These are phyloP conservation scores for Alnus rubra DNA, from an alignment of 306 rosid species.

Conservation along the genomic window DNA sequence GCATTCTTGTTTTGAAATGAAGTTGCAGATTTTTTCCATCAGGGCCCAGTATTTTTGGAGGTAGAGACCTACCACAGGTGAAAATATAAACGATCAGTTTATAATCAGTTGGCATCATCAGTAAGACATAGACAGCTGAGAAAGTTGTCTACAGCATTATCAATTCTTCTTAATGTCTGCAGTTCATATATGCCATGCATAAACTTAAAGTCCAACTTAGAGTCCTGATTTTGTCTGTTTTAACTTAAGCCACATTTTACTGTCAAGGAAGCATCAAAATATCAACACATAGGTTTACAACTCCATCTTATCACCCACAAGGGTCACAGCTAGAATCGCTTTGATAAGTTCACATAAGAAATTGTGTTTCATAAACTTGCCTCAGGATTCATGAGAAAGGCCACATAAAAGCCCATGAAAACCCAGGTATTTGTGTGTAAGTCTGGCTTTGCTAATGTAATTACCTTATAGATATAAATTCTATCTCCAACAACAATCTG, in stretches of 20 bases:
- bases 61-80: slow-evolving; percentile 47
- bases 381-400: background rate
- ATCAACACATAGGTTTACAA: background rate
- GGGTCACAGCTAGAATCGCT: background rate
- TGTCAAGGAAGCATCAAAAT: background rate
- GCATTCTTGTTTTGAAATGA: slow-evolving; percentile 81
- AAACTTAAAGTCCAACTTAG: background rate
- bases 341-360: background rate
- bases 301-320: background rate
- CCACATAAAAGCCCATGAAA: background rate
- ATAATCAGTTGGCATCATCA: background rate
- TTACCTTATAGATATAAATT: background rate
- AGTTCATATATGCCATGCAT: background rate
- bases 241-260: background rate
- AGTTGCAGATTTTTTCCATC: slow-evolving; percentile 60
- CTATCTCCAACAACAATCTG: background rate
- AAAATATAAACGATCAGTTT: slow-evolving; percentile 20
- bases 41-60: slow-evolving; percentile 55
- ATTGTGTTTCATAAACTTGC: background rate
- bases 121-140: background rate
- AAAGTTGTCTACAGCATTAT: background rate
- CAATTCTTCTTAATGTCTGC: background rate
- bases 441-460: background rate
- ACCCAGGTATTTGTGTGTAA: background rate
- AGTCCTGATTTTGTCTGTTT: background rate